Base-by-base conservation (phyloP, 2,329 filamentous ascomycete species). In the Diaporthe citri region DNA sequence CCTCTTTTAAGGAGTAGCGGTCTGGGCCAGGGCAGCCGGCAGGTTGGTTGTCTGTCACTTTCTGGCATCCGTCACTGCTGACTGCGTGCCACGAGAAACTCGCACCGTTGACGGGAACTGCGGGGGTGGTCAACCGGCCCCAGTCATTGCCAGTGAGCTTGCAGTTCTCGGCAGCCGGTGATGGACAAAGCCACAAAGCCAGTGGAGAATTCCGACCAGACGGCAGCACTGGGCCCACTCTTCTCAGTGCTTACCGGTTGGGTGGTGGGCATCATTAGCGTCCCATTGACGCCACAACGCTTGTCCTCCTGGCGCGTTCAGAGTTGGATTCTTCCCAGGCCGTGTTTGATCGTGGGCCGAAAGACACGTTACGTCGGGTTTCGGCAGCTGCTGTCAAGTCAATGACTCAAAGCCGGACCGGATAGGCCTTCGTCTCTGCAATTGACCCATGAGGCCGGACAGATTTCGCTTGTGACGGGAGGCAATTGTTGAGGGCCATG, bases 1-100 rank as follows among this genome's bases (percentile, higher is more conserved):
- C 39, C 13, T 52, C 46, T 17, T 64, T 64, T 25, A 41, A n/a
- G 67, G 74, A 76, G 51, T 74, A 62, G 74, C 74, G 74, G 74
- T 76, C 74, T 76, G 59, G 59, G 17, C 72, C 56, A 34, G 41
- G 52, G 55, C 69, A 25, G 60, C 52, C 74, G 69, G 70, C 39
- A 55, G 43, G 62, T 62, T 31, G 43, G 57, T 52, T 39, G 46
- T 52, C 62, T 52, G 62, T 69, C 64, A 67, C 64, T 67, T 67
- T 39, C 62, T 67, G 46, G 46, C 43, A 48, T 15, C 43, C 22
- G 46, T 31, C 46, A 39, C 34, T 69, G 57, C 67, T 57, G 67
- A 72, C 43, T 25, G 43, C 46, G 46, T 62, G 25, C 60, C 43
- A 52, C 59, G 28, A 72, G 60, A 64, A 64, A 64, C 28, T 25